Percentiles rank a stretch among this genome's conserved stretches.
phyloP scores from a whole-genome alignment of 2,329 filamentous ascomycete species.

The Huntiella decipiens region DNA sequence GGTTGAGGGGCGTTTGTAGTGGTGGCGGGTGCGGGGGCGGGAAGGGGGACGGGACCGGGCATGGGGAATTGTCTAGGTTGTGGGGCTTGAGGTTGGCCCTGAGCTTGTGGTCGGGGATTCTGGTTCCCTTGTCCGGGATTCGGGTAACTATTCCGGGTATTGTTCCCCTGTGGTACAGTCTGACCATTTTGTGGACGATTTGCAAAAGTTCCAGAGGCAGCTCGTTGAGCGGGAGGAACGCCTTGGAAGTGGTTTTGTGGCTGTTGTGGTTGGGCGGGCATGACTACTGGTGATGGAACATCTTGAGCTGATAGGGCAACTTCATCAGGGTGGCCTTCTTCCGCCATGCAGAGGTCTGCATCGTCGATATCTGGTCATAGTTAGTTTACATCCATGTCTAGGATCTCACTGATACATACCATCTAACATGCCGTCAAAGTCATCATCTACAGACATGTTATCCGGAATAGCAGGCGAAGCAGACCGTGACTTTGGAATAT shows the following conservation, averaged over 20 bases:
- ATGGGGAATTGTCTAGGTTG: not conserved
- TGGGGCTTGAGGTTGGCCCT: not conserved
- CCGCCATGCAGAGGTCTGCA: constrained; percentile 51
- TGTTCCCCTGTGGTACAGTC: not conserved
- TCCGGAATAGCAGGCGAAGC: constrained; percentile 9
- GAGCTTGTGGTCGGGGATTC: too few species aligned
- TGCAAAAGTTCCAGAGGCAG: constrained; percentile 3
- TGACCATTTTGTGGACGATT: not conserved
- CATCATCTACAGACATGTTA: constrained; percentile 9
- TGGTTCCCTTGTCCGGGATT: too few species aligned
- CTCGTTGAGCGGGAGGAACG: constrained; percentile 1
- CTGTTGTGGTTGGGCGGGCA: not conserved
- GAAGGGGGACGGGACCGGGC: constrained; percentile 1
- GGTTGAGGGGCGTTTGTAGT: not conserved
- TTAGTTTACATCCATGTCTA: not conserved
- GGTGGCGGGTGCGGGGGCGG: not conserved
- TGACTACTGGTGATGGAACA: not conserved
- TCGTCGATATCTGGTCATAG: constrained; percentile 46
- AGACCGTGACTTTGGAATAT: constrained; percentile 9
- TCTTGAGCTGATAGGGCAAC: constrained; percentile 32
- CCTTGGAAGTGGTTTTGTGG: constrained; percentile 8
- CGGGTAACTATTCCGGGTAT: not conserved
- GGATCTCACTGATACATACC: not conserved
- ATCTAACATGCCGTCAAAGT: constrained; percentile 16
- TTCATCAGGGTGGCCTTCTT: constrained; percentile 59